Evolutionary conservation across 208 protist genomes (phyloP), one percentile per base, ranked within the genome.

Genomic region (Leishmania gerbilli): DNA sequence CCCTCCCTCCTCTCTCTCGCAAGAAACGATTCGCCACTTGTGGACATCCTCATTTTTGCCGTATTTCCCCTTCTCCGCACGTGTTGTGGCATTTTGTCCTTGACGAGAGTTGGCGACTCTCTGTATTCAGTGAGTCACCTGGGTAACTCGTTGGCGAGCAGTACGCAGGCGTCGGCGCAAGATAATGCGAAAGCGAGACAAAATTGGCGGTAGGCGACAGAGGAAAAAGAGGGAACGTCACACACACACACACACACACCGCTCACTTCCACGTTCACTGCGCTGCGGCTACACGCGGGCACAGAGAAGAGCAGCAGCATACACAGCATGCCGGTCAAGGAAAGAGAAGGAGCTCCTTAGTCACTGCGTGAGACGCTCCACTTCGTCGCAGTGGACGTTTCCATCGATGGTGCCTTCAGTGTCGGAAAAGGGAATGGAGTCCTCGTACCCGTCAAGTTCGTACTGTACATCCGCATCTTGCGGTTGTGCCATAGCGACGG

Each of bases 371-470:
- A 76, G 69, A 40, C 47, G 51, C 49, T 93, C 90, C 68, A 92
- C 81, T n/a, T 87, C 74, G 31, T 93, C 90, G 72, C 83, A 92
- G 8, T 77, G 42, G 5, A 42, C 21, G 2, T 27, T 24, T 27
- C 69, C 71, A 5, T 90, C 79, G 8, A 93, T 45, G 6, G 60
- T 19, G 0, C 79, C 88, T 19, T 88, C 85, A 0, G 71, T 75
- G 56, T 93, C 87, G 21, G 88, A 92, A 81, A 92, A 96, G 5
- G 80, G 56, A 31, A 96, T 77, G 47, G 93, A 96, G 37, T 89
- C 83, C 65, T 96, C 91, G 69, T 94, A 94, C 56, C 75, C 79
- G 7, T 90, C 80, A 11, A 93, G 67, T 27, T 81, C 90, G 81
- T 91, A 76, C 15, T 71, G 49, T 47, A 76, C 72, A 69, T 79